Base-by-base conservation (phyloP, 2,329 filamentous ascomycete genomes). In the Ceratocystis albifundus region DNA sequence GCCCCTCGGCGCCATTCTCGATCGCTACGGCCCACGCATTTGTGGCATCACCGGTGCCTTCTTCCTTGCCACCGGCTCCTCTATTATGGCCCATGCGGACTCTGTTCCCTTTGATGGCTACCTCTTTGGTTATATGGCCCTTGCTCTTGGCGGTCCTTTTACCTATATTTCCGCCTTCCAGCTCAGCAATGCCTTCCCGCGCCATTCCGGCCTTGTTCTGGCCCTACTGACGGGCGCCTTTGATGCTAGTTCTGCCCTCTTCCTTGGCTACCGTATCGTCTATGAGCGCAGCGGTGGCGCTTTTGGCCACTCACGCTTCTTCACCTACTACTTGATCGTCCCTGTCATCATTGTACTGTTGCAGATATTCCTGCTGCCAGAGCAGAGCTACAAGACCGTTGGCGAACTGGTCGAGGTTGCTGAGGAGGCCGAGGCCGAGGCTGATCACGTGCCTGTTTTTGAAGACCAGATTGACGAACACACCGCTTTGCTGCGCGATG, bases 151-250 rank as follows among this genome's bases (percentile, higher is more conserved):
- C 22, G 90, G 89, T 0, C 88, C 89, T 1, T 92, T 91, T 71
- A 83, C 89, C 64, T 94, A 90, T 75, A 89, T 94, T 67, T 86
- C 88, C 7, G 88, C 87, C 2, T 93, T 93, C 75, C 89, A 94
- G 73, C 82, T 94, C 48, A 90, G 88, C 48, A 94, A 94, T 74
- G 86, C 89, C 2, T 93, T 95, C 72, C 89, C 89, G 0, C 81
- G 81, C 62, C 82, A 87, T 72, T 88, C 88, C 0, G 89, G 89
- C 1, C 77, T 90, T n/a, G 90, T 95, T 69, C 78, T 95, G 7
- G 89, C 90, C 1, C 79, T 90, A 44, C 76, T 95, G 64, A 93
- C 89, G 0, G 89, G 89, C 4, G 88, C 89, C 3, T 95, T 94
- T 73, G 89, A 95, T 74, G 86, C 88, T 0, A 92, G 88, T 0